A percentile compares a stretch with the other conserved stretches of the same genome.
Evolutionary conservation across 768 basidiomycete genomes (phyloP).

Genomic region (Amanita exitialis): DNA sequence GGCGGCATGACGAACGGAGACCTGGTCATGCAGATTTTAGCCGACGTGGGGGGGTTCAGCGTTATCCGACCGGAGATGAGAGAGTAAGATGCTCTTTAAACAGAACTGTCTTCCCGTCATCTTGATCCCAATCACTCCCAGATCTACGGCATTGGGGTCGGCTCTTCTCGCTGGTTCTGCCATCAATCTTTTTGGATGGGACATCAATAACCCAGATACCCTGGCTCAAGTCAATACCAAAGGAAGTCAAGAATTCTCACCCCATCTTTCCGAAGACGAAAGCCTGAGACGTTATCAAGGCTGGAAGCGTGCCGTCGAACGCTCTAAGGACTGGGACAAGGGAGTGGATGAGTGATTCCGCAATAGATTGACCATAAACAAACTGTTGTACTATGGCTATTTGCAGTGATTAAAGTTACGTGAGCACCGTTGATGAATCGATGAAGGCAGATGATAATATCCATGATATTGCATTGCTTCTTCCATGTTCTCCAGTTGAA

Average conservation of each 20-base stretch:
- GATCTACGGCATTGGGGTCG: conserved; percentile 92
- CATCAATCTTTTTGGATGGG: conserved; percentile 85
- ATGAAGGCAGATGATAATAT: no score
- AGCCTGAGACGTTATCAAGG: conserved; percentile 60
- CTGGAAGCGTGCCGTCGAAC: conserved; percentile 86
- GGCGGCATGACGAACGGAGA: conserved; percentile 98
- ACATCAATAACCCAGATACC: conserved; percentile 74
- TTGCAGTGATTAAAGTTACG: neutral
- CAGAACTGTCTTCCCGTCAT: neutral
- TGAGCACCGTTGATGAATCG: no score
- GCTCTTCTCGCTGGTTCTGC: conserved; percentile 91
- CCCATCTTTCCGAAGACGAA: conserved; percentile 39
- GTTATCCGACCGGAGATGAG: conserved; percentile 94
- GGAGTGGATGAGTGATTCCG: conserved; percentile 22
- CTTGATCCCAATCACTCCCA: conserved; percentile 16
- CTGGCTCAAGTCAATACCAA: conserved; percentile 81
- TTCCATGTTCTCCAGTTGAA: conserved; percentile 50
- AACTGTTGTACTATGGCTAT: neutral
- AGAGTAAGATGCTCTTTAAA: conserved; percentile 49
- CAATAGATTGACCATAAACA: neutral
- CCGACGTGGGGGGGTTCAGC: conserved; percentile 85
- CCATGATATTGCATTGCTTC: conserved; percentile 27
- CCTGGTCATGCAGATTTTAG: conserved; percentile 76
- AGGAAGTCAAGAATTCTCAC: conserved; percentile 62
- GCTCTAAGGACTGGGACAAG: conserved; percentile 76